Conservation (phyloP, 768 basidiomycete genomes). For the Omphalotus guepiniiformis region DNA sequence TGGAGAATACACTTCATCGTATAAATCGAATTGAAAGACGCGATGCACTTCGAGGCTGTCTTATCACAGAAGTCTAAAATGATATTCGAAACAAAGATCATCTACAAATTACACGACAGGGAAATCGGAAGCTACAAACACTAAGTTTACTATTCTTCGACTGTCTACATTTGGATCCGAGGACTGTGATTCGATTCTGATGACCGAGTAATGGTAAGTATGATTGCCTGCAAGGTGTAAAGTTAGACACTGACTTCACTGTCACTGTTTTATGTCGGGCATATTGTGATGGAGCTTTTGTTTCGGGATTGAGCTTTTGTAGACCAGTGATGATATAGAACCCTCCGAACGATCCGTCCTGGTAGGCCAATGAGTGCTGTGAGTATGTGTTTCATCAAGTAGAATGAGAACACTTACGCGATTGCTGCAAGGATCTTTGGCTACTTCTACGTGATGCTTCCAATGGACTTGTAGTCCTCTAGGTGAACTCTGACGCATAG, state of each 20-base stretch:
- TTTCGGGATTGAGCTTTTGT: constrained; percentile 31
- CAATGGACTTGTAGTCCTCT: constrained; percentile 45
- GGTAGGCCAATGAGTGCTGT: neutral
- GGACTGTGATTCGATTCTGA: constrained; percentile 41
- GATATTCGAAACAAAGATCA: too few relatives aligned
- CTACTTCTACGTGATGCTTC: constrained; percentile 41
- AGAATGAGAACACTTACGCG: constrained; percentile 30
- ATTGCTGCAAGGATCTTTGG: constrained; percentile 34
- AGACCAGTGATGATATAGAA: constrained; percentile 50
- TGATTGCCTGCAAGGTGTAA: neutral
- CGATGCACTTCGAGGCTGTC: too few relatives aligned
- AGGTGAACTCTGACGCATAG: constrained; percentile 36
- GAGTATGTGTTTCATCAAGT: neutral
- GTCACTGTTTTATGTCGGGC: constrained; percentile 49
- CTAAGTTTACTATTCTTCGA: constrained; percentile 43
- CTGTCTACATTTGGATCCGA: constrained; percentile 33
- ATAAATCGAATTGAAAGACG: too few relatives aligned
- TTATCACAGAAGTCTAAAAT: too few relatives aligned
- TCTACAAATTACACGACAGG: too few relatives aligned
- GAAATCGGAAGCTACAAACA: constrained; percentile 46
- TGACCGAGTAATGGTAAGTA: neutral
- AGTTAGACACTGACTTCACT: constrained; percentile 41
- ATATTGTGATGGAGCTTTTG: constrained; percentile 29
- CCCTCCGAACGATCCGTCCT: constrained; percentile 49
- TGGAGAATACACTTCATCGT: too few relatives aligned